Evolutionary conservation across 495 filamentous ascomycete species (phyloP), one percentile per base, ranked within the genome.

Genomic region (Hypoxylon lienhwacheense): DNA sequence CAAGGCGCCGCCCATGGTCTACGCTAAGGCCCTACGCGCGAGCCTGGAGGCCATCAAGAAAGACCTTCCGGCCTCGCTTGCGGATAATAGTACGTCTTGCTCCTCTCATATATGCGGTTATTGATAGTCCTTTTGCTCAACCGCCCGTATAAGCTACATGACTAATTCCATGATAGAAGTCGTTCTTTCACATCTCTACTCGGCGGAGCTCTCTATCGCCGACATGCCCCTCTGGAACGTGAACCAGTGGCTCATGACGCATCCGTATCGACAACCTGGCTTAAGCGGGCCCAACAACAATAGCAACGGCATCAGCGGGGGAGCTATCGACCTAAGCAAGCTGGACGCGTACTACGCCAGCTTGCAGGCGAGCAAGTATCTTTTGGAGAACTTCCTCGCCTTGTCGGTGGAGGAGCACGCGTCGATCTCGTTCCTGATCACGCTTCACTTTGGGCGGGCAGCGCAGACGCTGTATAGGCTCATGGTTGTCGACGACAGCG

Each of bases 391-490:
- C 25, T 66, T 53, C 52, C 44, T 68, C 1, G 35, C 47, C 16
- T 62, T 68, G 36, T 15, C 39, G 22, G 19, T 33, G 0, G 5
- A 19, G 2, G 56, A 64, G 7, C 49, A 48, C 36, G 6, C 54
- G 12, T 55, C 37, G 21, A 35, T 68, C 4, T 62, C 59, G 5
- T 60, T 68, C 29, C 43, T 51, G 11, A 31, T 58, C 10, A 46
- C 58, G 20, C 60, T 66, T 2, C 61, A 62, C 22, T 60, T 66
- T 36, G 46, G 53, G 26, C 49, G 63, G 33, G 37, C 53, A 16
- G 35, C 54, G 33, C 60, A 64, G 34, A 58, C 62, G 2, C 25
- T 66, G 6, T 68, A 66, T 41, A 53, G 66, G 12, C 60, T 68
- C 2, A 45, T 55, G 32, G 24, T 66, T 8, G 41, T 61, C 14